These are phyloP conservation scores for Pseudodiploospora longispora DNA, from an alignment of 2,329 filamentous ascomycete species.

Conservation along the genomic window DNA sequence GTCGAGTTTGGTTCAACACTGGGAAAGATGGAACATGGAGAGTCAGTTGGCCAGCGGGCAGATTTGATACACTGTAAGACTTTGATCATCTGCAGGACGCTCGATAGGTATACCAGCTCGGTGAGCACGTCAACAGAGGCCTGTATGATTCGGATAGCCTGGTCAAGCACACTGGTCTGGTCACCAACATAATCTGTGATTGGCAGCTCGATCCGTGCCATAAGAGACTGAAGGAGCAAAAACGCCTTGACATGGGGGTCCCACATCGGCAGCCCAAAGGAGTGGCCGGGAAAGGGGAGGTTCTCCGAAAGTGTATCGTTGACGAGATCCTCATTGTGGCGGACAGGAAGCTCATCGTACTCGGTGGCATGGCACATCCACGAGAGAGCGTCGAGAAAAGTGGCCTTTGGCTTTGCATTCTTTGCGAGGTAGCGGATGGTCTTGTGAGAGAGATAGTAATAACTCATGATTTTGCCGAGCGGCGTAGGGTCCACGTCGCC, in stretches of 20 bases:
- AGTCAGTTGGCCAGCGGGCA: conserved; percentile 81
- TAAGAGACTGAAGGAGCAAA: conserved; percentile 86
- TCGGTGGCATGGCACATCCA: conserved; percentile 94
- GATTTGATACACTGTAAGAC: conserved; percentile 89
- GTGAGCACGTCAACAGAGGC: conserved; percentile 90
- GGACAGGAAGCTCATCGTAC: conserved; percentile 94
- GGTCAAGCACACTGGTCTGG: conserved; percentile 81
- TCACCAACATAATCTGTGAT: conserved; percentile 97
- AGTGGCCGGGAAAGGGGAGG: conserved; percentile 53
- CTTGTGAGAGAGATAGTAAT: conserved; percentile 95
- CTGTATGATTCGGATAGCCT: conserved; percentile 94
- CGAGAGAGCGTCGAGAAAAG: conserved; percentile 72
- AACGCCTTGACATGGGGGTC: conserved; percentile 97
- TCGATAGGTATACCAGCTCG: conserved; percentile 75
- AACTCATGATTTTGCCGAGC: conserved; percentile 97
- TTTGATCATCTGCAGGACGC: conserved; percentile 71
- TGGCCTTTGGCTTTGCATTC: conserved; percentile 65
- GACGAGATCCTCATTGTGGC: conserved; percentile 96
- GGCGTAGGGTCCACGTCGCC: conserved; percentile 86
- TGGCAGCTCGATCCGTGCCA: conserved; percentile 84
- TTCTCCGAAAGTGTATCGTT: conserved; percentile 83
- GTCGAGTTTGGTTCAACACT: conserved; percentile 46
- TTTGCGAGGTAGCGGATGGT: conserved; percentile 80
- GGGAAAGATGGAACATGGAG: conserved; percentile 71
- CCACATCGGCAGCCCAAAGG: conserved; percentile 83